Conservation (phyloP, 2,329 filamentous ascomycete genomes). For the Myriosclerotinia curreyana region DNA sequence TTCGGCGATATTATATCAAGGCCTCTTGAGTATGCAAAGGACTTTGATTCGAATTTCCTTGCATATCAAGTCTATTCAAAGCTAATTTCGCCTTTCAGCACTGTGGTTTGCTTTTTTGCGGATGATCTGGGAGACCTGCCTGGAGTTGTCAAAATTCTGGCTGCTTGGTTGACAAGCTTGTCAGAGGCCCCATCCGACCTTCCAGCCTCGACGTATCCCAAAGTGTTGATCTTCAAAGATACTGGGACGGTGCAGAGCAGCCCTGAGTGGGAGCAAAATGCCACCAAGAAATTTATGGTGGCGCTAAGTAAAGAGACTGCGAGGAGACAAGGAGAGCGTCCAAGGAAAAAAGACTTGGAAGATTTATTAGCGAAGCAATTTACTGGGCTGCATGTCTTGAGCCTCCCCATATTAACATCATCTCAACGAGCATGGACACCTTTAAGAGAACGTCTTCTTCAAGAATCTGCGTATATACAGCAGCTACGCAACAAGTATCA, state of each 20-base stretch:
- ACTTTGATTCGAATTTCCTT: neutral
- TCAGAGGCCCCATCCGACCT: neutral
- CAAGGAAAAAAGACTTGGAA: neutral
- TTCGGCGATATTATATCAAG: neutral
- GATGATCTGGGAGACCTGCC: neutral
- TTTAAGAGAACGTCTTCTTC: neutral
- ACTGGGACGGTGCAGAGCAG: neutral
- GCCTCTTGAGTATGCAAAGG: neutral
- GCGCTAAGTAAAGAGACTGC: neutral
- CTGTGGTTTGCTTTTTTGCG: neutral
- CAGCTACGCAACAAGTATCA: neutral
- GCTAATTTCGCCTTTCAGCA: neutral
- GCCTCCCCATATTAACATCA: neutral
- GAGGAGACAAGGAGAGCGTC: neutral
- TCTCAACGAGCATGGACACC: neutral
- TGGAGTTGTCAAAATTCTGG: neutral
- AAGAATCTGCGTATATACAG: neutral
- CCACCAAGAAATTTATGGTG: neutral
- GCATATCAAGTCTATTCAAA: constrained; percentile 5
- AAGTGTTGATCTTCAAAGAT: constrained; percentile 7
- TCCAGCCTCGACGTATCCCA: neutral
- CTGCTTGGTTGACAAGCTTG: neutral
- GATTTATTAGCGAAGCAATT: constrained; percentile 1
- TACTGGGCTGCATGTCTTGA: neutral
- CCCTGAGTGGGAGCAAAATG: neutral